These are phyloP conservation scores for Claviceps capensis DNA, from an alignment of 2,329 filamentous ascomycete species.

Conservation along the genomic window DNA sequence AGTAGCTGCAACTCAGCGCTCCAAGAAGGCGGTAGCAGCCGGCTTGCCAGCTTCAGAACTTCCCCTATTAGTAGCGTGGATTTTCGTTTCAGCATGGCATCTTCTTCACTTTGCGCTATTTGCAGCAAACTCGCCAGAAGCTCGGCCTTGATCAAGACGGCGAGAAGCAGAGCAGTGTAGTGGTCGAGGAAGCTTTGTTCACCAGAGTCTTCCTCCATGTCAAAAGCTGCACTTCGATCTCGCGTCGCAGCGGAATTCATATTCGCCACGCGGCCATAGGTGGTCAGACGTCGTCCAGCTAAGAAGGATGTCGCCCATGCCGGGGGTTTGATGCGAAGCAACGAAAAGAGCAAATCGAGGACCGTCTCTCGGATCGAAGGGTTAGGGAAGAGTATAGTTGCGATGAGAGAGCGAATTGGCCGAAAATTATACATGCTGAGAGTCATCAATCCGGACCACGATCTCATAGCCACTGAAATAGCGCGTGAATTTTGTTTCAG, in stretches of 20 bases:
- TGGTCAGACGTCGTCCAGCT: conserved; percentile 81
- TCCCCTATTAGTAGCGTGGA: conserved; percentile 84
- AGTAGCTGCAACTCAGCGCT: conserved; percentile 78
- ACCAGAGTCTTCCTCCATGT: conserved; percentile 51
- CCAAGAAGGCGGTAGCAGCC: conserved; percentile 67
- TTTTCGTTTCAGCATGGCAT: conserved; percentile 65
- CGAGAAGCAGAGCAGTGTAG: conserved; percentile 79
- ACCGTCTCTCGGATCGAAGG: conserved; percentile 56
- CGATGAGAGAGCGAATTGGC: conserved; percentile 64
- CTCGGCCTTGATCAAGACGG: conserved; percentile 71
- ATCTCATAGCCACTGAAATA: conserved; percentile 81
- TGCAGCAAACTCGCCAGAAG: conserved; percentile 49
- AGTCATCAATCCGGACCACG: conserved; percentile 84
- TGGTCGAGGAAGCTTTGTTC: conserved; percentile 85
- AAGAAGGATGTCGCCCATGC: conserved; percentile 92
- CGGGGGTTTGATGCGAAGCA: conserved; percentile 78
- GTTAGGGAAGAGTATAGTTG: conserved; percentile 46
- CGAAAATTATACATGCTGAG: conserved; percentile 81
- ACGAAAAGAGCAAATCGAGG: conserved; percentile 69
- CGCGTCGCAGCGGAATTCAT: conserved; percentile 49
- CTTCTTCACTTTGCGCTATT: conserved; percentile 55
- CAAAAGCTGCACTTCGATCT: conserved; percentile 33
- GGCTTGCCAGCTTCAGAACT: conserved; percentile 76
- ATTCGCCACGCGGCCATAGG: conserved; percentile 87
- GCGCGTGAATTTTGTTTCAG: conserved; percentile 82